Evolutionary conservation across 1,139 yeast genomes (phyloP).

Genomic region (Yamadazyma spencermartinsiae): DNA sequence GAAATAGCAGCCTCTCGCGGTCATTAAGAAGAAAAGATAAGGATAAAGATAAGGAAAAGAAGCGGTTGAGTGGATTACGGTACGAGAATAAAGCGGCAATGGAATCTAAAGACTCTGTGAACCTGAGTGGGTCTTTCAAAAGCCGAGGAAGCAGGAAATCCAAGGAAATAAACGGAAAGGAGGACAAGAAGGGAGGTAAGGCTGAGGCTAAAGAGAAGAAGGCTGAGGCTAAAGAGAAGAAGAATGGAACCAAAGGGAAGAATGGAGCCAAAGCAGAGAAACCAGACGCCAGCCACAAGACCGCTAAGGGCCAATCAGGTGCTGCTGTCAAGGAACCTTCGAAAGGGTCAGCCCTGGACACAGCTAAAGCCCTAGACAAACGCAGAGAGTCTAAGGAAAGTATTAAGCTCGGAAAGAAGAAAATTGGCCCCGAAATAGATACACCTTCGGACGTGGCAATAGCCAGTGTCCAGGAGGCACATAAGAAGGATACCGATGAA

Average conservation of each 20-base stretch:
- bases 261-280: constrained; percentile 4
- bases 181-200: constrained; percentile 1
- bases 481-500: background rate
- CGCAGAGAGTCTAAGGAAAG: too few species aligned
- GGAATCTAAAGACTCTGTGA: constrained; percentile 14
- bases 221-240: constrained; percentile 3
- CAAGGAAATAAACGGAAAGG: constrained; percentile 1
- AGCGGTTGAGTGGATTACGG: constrained; percentile 17
- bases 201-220: constrained; percentile 4
- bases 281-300: background rate
- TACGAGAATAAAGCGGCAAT: constrained; percentile 11
- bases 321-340: too few species aligned
- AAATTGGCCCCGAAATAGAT: background rate
- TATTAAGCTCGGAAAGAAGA: constrained; percentile 1
- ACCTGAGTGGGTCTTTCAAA: constrained; percentile 8
- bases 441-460: background rate
- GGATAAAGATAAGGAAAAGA: constrained; percentile 14
- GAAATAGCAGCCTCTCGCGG: constrained; percentile 11
- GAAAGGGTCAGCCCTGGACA: too few species aligned
- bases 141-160: constrained; percentile 6
- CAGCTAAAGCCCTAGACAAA: too few species aligned
- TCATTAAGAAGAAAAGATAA: constrained; percentile 11
- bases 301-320: too few species aligned
- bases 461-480: background rate
- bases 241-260: constrained; percentile 3